Conservation (phyloP, 2,329 filamentous ascomycete genomes). For the Arthrobotrys sphaeroides region DNA sequence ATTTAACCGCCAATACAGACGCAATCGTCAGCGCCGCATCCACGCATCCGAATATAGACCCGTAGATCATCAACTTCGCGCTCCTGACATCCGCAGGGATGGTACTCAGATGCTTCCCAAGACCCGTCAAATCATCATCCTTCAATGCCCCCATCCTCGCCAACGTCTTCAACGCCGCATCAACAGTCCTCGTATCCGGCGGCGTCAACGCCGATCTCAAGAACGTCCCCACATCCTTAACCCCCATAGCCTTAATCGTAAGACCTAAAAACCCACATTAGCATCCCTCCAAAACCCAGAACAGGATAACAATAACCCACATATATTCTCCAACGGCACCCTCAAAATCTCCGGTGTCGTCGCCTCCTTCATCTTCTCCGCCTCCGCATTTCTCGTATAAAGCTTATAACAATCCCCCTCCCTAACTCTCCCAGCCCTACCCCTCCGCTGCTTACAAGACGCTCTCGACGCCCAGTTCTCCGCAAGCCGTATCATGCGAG, state of each 20-base stretch:
- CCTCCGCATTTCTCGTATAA: conserved; percentile 85
- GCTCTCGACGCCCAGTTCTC: conserved; percentile 95
- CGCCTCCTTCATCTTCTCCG: conserved; percentile 80
- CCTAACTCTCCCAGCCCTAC: conserved; percentile 90
- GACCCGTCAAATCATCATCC: conserved; percentile 83
- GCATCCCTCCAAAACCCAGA: conserved; percentile 75
- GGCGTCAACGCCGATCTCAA: conserved; percentile 87
- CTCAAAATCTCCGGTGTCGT: conserved; percentile 93
- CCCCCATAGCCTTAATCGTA: conserved; percentile 93
- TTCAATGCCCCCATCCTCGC: conserved; percentile 88
- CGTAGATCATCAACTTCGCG: conserved; percentile 94
- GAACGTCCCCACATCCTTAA: conserved; percentile 81
- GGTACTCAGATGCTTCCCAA: conserved; percentile 86
- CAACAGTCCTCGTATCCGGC: conserved; percentile 83
- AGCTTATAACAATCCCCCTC: conserved; percentile 94
- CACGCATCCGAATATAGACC: conserved; percentile 89
- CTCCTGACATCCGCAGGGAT: conserved; percentile 92
- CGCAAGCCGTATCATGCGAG: conserved; percentile 91
- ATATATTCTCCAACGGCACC: conserved; percentile 77
- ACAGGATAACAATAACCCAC: not conserved
- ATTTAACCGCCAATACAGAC: conserved; percentile 87
- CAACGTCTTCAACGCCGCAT: conserved; percentile 81
- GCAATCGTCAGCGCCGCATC: conserved; percentile 89
- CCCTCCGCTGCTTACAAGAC: conserved; percentile 91
- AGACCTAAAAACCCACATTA: conserved; percentile 67